A percentile compares a stretch with the other conserved stretches of the same genome.
These are phyloP conservation scores for Baorangia bicolor DNA, from an alignment of 768 basidiomycete genomes.

Conservation along the genomic window DNA sequence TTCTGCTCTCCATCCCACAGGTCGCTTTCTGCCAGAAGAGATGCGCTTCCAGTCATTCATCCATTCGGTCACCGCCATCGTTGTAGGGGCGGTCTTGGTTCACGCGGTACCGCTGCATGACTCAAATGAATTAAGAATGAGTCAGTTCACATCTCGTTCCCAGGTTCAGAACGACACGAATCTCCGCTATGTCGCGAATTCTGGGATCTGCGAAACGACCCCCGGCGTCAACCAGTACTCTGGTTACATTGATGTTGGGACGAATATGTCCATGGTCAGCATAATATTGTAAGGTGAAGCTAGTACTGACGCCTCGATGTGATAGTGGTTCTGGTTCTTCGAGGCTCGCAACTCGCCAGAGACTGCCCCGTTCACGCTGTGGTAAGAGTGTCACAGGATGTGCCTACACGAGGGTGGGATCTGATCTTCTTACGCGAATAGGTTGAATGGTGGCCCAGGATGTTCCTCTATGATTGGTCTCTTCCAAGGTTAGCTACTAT, in stretches of 20 bases:
- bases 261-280: slow-evolving; percentile 56
- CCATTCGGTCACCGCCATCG: neutral
- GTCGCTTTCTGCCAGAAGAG: neutral
- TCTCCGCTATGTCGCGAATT: slow-evolving; percentile 52
- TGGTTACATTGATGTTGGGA: slow-evolving; percentile 58
- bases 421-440: too few species aligned
- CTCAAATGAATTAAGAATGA: neutral
- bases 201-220: slow-evolving; percentile 65
- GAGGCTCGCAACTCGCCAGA: slow-evolving; percentile 56
- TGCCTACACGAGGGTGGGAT: neutral
- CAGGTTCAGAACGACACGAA: slow-evolving; percentile 20
- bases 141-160: slow-evolving; percentile 5
- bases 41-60: slow-evolving; percentile 14
- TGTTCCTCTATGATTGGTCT: slow-evolving; percentile 64
- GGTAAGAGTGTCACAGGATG: slow-evolving; percentile 34
- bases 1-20: neutral
- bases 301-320: neutral
- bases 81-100: neutral
- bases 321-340: slow-evolving; percentile 74
- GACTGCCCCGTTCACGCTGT: too few species aligned
- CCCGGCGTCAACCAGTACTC: slow-evolving; percentile 59
- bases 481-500: slow-evolving; percentile 47
- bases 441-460: too few species aligned
- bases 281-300: neutral
- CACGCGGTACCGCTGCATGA: neutral